phyloP scores from a whole-genome alignment of 495 filamentous ascomycete species.

The Rhypophila decipiens region DNA sequence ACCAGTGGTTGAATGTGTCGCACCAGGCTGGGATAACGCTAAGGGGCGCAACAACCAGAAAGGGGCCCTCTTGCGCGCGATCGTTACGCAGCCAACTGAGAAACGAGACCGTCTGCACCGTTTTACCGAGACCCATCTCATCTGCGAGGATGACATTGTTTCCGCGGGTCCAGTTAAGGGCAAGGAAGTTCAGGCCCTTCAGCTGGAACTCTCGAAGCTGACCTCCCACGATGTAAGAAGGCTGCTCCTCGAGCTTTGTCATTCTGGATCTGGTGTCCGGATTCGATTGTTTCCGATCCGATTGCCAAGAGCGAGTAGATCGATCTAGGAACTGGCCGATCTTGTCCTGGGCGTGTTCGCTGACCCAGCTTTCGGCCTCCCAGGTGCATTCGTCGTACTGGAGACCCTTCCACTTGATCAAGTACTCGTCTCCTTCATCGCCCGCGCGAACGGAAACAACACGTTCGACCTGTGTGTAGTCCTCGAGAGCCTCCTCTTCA shows the following conservation, averaged over 20 bases:
- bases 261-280: slow-evolving; percentile 67
- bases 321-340: slow-evolving; percentile 88
- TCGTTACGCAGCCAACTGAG: slow-evolving; percentile 97
- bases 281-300: slow-evolving; percentile 68
- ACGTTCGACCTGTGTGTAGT: slow-evolving; percentile 85
- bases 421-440: slow-evolving; percentile 74
- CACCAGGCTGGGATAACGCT: slow-evolving; percentile 97
- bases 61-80: slow-evolving; percentile 82
- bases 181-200: slow-evolving; percentile 87
- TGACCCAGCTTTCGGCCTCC: slow-evolving; percentile 73
- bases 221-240: slow-evolving; percentile 76
- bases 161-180: slow-evolving; percentile 84
- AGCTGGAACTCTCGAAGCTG: slow-evolving; percentile 91
- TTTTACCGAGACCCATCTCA: slow-evolving; percentile 98
- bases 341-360: slow-evolving; percentile 70
- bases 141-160: slow-evolving; percentile 96
- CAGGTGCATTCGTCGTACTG: slow-evolving; percentile 91
- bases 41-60: slow-evolving; percentile 89
- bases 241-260: slow-evolving; percentile 66
- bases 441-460: slow-evolving; percentile 75
- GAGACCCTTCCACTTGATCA: slow-evolving; percentile 87
- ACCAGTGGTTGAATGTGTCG: slow-evolving; percentile 95
- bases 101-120: slow-evolving; percentile 93
- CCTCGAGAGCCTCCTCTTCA: slow-evolving; percentile 72
- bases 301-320: slow-evolving; percentile 64